Percentiles rank a stretch among this genome's conserved stretches.
These are phyloP conservation scores for Candida krabiensis DNA, from an alignment of 805 yeast species.

Conservation along the genomic window DNA sequence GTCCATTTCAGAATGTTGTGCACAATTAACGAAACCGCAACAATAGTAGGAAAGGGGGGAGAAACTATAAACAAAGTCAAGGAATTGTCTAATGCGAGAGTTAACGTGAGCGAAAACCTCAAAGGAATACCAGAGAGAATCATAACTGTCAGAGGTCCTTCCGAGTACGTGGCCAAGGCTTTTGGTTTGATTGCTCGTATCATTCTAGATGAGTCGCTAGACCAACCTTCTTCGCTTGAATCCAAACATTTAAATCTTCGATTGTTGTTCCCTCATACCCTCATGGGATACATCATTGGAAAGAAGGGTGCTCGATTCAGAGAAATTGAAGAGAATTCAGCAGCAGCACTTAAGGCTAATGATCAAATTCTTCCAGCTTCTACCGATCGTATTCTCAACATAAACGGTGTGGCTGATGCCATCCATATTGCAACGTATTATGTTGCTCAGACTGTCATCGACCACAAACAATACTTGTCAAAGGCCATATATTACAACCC, in stretches of 20 bases:
- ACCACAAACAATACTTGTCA: slow-evolving; percentile 57
- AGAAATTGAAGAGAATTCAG: slow-evolving; percentile 80
- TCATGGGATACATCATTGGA: slow-evolving; percentile 82
- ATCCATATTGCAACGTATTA: slow-evolving; percentile 81
- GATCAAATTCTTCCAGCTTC: slow-evolving; percentile 71
- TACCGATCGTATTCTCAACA: slow-evolving; percentile 70
- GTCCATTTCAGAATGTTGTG: slow-evolving; percentile 75
- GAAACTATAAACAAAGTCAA: slow-evolving; percentile 66
- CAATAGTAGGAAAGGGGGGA: slow-evolving; percentile 80
- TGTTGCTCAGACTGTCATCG: slow-evolving; percentile 65
- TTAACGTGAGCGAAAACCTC: slow-evolving; percentile 72
- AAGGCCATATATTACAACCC: slow-evolving; percentile 63
- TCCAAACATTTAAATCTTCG: slow-evolving; percentile 57
- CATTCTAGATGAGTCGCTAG: slow-evolving; percentile 65
- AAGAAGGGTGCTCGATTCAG: slow-evolving; percentile 70
- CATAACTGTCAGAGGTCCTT: slow-evolving; percentile 68
- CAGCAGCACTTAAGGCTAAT: slow-evolving; percentile 73
- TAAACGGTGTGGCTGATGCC: slow-evolving; percentile 83
- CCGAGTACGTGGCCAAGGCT: slow-evolving; percentile 79
- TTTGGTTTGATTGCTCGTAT: slow-evolving; percentile 72
- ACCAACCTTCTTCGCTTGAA: slow-evolving; percentile 55
- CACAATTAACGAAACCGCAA: slow-evolving; percentile 71
- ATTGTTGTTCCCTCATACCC: slow-evolving; percentile 70
- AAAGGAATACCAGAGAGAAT: slow-evolving; percentile 74
- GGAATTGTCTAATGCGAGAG: slow-evolving; percentile 59